phyloP scores from a whole-genome alignment of 805 yeast species.

The Grigorovia transvaalensis region DNA sequence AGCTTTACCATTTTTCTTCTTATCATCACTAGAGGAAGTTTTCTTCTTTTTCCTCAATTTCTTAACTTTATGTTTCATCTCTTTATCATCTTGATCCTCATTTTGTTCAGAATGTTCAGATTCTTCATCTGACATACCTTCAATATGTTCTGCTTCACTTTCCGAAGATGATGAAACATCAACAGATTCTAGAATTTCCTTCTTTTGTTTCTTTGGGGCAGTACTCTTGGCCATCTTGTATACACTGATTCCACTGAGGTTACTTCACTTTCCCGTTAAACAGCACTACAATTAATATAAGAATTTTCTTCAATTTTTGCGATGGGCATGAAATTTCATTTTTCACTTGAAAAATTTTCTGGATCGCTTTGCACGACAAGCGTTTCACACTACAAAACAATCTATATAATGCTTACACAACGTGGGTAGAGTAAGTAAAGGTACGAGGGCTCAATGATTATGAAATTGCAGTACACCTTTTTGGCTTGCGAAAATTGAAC shows the following conservation, averaged over 20 bases:
- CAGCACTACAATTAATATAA: too few relatives aligned
- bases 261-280: too few relatives aligned
- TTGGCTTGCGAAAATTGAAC: neutral
- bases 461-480: neutral
- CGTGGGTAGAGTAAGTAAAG: too few relatives aligned
- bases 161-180: neutral
- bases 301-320: neutral
- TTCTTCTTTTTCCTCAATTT: conserved; percentile 20
- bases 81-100: conserved; percentile 25
- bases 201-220: conserved; percentile 8
- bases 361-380: neutral
- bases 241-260: too few relatives aligned
- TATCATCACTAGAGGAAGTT: conserved; percentile 7
- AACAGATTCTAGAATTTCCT: conserved; percentile 13
- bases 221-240: neutral
- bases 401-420: too few relatives aligned
- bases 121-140: conserved; percentile 16
- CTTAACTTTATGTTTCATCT: conserved; percentile 20
- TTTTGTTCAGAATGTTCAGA: conserved; percentile 22
- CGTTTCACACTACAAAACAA: too few relatives aligned
- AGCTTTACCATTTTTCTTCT: conserved; percentile 12
- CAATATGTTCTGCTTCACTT: conserved; percentile 12
- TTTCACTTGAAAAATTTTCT: neutral
- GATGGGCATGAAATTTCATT: conserved; percentile 2
- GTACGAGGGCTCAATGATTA: too few relatives aligned